Conservation (phyloP, 2,329 filamentous ascomycete genomes). For the Alternaria ventricosa region DNA sequence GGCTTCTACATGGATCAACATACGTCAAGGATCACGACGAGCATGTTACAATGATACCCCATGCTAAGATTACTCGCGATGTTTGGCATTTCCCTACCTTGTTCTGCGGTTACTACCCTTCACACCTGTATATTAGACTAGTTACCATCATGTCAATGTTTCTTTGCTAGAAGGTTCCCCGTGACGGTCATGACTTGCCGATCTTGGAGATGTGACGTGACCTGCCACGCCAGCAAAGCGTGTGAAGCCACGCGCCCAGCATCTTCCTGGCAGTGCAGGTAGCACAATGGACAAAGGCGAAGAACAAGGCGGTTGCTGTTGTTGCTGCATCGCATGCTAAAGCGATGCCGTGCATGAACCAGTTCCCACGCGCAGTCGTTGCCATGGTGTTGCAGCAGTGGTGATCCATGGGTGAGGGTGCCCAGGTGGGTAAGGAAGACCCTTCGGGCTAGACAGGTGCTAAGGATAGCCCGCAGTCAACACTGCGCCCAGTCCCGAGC, state of each 20-base stretch:
- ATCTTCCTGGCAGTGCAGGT: slow-evolving; percentile 6
- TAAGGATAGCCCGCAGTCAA: slow-evolving; percentile 2
- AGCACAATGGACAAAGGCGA: neutral
- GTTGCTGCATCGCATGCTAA: neutral
- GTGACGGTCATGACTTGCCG: neutral
- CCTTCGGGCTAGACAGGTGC: neutral
- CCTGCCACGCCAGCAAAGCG: slow-evolving; percentile 16
- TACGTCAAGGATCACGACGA: slow-evolving; percentile 15
- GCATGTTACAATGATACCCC: slow-evolving; percentile 20
- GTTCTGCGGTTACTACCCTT: slow-evolving; percentile 2
- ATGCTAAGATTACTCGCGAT: slow-evolving; percentile 14
- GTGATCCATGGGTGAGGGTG: neutral
- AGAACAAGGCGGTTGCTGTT: neutral
- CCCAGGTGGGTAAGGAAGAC: slow-evolving; percentile 3
- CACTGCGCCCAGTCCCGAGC: slow-evolving; percentile 8
- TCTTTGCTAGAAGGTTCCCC: slow-evolving; percentile 2
- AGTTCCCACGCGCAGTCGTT: neutral
- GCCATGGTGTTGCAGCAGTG: slow-evolving; percentile 5
- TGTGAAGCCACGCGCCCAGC: slow-evolving; percentile 9
- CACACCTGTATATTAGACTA: slow-evolving; percentile 9
- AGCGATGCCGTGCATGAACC: neutral
- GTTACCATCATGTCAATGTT: neutral
- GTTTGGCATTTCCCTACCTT: slow-evolving; percentile 6
- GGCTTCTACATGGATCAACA: slow-evolving; percentile 18
- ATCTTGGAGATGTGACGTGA: slow-evolving; percentile 2